Evolutionary conservation across 2,329 filamentous ascomycete species (phyloP), one percentile per base, ranked within the genome.

Genomic region (Penicillium brasilianum): DNA sequence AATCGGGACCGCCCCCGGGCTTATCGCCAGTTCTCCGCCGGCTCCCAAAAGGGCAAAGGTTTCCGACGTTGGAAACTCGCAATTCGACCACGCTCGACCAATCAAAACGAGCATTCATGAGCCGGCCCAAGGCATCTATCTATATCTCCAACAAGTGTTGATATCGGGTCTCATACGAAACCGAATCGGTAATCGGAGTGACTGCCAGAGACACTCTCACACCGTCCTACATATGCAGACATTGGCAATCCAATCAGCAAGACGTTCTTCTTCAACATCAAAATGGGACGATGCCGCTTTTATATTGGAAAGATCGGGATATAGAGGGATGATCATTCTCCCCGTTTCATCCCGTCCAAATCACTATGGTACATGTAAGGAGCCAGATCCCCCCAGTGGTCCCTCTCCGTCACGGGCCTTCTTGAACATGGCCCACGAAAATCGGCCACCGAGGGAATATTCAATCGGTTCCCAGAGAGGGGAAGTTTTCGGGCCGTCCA

Each of bases 331-430:
- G 14, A 3, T 25, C 32, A 37, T 53, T 43, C 37, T 55, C 49
- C 22, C 46, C 41, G 46, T 25, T 50, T 20, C 43, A 55, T 60
- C 67, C 62, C 60, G 48, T 60, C 57, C 62, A 58, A 60, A 49
- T 67, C 59, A 65, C 66, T 69, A 69, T 71, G 57, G 63, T 69
- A 71, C 67, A 71, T 63, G 61, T 60, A 63, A 57, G 64, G 56
- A 57, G 63, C 50, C 60, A 39, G 53, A 56, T 57, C 56, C 50
- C 50, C 56, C 55, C 39, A 18, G 37, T 5, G 41, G 56, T 56
- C 44, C 58, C 56, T 61, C 44, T 34, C 6, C 25, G 3, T 28
- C 44, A 28, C 8, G 25, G 9, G 16, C 34, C 50, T 37, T 6
- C 18, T 9, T 36, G 20, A 51, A 51, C 18, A 51, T n/a, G 20